These are phyloP conservation scores for Geranium brycei DNA, from an alignment of 345 rosid genomes.

Conservation along the genomic window DNA sequence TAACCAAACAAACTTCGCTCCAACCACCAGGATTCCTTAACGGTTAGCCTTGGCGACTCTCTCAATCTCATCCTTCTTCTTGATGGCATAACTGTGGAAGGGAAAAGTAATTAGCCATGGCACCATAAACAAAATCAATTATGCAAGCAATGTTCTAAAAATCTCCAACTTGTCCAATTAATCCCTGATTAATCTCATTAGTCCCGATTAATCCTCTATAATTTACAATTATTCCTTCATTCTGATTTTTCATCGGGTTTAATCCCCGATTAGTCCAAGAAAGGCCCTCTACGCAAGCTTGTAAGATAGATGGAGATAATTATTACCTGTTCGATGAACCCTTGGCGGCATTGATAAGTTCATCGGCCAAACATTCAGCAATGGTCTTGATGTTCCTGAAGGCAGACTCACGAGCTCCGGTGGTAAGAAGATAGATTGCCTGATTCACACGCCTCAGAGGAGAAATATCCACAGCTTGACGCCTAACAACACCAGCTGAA, in stretches of 20 bases:
- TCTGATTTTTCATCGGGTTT: no score
- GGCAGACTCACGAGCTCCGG: slow-evolving; percentile 94
- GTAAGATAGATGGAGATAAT: no score
- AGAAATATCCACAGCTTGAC: slow-evolving; percentile 96
- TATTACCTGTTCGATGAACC: slow-evolving; percentile 90
- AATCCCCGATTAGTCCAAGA: no score
- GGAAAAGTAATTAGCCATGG: no score
- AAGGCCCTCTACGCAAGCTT: no score
- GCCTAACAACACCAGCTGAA: slow-evolving; percentile 98
- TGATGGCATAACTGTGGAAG: slow-evolving; percentile 59
- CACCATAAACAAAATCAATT: no score
- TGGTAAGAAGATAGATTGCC: slow-evolving; percentile 70
- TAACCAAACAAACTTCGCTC: no score
- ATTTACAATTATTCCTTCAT: no score
- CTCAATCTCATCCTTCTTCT: slow-evolving; percentile 95
- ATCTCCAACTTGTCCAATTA: no score
- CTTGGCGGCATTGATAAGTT: slow-evolving; percentile 92
- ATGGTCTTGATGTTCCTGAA: slow-evolving; percentile 85
- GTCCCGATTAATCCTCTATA: no score
- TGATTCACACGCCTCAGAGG: slow-evolving; percentile 91
- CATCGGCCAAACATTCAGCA: slow-evolving; percentile 98
- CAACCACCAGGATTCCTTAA: slow-evolving; percentile 16
- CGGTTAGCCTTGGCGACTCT: slow-evolving; percentile 99
- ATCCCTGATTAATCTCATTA: no score
- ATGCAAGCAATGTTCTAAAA: no score